Evolutionary conservation across 768 basidiomycete species (phyloP).

Genomic region (Termitomyces sp.): DNA sequence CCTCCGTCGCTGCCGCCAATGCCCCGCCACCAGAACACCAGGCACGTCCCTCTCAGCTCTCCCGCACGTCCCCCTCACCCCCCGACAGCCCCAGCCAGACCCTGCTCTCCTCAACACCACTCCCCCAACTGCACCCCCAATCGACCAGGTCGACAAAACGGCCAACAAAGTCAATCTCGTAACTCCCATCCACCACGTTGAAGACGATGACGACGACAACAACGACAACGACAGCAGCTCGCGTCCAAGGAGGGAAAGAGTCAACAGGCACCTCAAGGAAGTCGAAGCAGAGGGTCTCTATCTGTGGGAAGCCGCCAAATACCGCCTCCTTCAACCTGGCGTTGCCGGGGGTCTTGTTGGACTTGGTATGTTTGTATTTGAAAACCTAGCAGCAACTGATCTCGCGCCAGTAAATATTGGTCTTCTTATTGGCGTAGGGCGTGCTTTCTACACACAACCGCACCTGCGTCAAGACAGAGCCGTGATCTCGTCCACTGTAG

Average conservation of each 20-base stretch:
- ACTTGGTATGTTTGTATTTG: slow-evolving; percentile 40
- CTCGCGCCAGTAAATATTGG: slow-evolving; percentile 59
- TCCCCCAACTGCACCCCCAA: slow-evolving; percentile 27
- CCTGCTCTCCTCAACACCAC: slow-evolving; percentile 54
- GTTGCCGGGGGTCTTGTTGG: slow-evolving; percentile 71
- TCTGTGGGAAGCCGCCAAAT: slow-evolving; percentile 45
- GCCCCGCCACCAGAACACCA: slow-evolving; percentile 41
- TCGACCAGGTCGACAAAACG: slow-evolving; percentile 32
- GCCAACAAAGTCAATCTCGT: slow-evolving; percentile 52
- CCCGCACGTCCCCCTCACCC: not conserved
- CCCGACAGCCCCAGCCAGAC: slow-evolving; percentile 54
- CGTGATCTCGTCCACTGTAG: slow-evolving; percentile 45
- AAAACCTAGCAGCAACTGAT: not conserved
- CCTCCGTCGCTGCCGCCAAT: slow-evolving; percentile 57
- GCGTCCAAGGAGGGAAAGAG: slow-evolving; percentile 14
- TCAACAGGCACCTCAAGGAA: slow-evolving; percentile 32
- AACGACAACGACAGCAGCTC: not conserved
- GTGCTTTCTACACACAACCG: slow-evolving; percentile 57
- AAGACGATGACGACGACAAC: slow-evolving; percentile 10
- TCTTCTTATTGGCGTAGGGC: slow-evolving; percentile 54
- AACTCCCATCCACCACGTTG: slow-evolving; percentile 19
- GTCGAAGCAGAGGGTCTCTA: slow-evolving; percentile 46
- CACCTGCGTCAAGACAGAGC: slow-evolving; percentile 52
- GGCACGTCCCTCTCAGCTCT: slow-evolving; percentile 22
- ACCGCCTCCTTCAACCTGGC: slow-evolving; percentile 56